These are phyloP conservation scores for Neospermospora avenae DNA, from an alignment of 2,329 filamentous ascomycete species.

Conservation along the genomic window DNA sequence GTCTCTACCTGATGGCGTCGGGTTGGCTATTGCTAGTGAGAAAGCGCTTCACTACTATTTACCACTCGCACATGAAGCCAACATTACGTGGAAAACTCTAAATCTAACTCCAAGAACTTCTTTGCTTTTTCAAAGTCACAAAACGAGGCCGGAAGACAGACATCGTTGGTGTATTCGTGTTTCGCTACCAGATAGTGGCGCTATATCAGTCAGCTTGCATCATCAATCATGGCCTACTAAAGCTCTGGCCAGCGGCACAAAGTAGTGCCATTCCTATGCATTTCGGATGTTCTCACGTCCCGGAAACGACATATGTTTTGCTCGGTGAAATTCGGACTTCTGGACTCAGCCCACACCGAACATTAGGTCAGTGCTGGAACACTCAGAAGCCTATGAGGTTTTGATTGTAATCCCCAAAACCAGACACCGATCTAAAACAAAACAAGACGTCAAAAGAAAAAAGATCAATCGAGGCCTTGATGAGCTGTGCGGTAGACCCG, in stretches of 20 bases:
- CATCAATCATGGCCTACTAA: too few species aligned
- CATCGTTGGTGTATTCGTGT: too few species aligned
- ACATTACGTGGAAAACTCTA: constrained; percentile 2
- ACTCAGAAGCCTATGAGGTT: neutral
- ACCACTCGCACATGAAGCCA: too few species aligned
- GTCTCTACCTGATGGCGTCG: constrained; percentile 7
- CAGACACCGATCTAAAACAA: neutral
- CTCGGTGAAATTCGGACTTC: neutral
- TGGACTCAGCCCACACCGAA: constrained; percentile 6
- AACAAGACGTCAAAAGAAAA: neutral
- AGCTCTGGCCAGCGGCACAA: neutral
- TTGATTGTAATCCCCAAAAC: neutral
- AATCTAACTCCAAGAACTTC: constrained; percentile 5
- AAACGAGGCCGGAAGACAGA: constrained; percentile 17
- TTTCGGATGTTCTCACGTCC: neutral
- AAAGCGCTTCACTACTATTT: too few species aligned
- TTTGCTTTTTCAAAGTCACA: constrained; percentile 18
- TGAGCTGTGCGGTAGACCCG: too few species aligned
- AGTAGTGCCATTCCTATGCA: neutral
- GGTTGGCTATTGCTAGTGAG: neutral
- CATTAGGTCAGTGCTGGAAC: neutral
- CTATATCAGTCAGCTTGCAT: neutral
- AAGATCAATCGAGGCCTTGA: neutral
- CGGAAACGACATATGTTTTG: neutral
- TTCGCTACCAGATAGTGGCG: too few species aligned